Conservation (phyloP, 2,329 filamentous ascomycete species). For the Cytospora mali region DNA sequence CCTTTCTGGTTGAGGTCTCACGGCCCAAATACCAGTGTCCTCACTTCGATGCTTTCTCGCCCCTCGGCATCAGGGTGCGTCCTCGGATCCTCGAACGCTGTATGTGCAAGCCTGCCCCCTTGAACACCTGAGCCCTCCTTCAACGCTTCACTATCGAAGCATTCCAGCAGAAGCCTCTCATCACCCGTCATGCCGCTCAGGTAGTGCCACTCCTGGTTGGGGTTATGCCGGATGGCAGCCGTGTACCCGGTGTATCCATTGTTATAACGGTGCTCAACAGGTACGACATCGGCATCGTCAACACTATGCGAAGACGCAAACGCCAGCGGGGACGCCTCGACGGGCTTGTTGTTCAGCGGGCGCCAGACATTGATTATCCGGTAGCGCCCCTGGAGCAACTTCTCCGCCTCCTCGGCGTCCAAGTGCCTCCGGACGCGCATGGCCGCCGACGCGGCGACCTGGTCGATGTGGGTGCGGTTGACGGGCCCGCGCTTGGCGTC, state of each 20-base stretch:
- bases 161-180: constrained; percentile 77
- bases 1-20: constrained; percentile 33
- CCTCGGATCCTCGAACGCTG: constrained; percentile 76
- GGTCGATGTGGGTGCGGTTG: constrained; percentile 77
- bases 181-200: constrained; percentile 75
- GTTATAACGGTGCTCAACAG: constrained; percentile 74
- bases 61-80: constrained; percentile 69
- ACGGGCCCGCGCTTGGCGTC: constrained; percentile 69
- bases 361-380: constrained; percentile 90
- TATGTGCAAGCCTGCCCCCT: constrained; percentile 67
- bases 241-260: constrained; percentile 72
- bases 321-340: constrained; percentile 68
- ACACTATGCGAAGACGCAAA: constrained; percentile 68
- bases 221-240: constrained; percentile 65
- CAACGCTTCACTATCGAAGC: constrained; percentile 68
- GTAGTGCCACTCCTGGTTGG: constrained; percentile 74
- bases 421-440: constrained; percentile 71
- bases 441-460: constrained; percentile 67
- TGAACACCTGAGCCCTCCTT: constrained; percentile 51
- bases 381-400: constrained; percentile 68
- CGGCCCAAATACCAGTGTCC: constrained; percentile 78
- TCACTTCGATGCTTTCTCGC: constrained; percentile 87
- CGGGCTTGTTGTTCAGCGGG: constrained; percentile 59
- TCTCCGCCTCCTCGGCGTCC: constrained; percentile 62
- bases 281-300: constrained; percentile 64